Conservation (phyloP, 495 filamentous ascomycete genomes). For the Xylaria intraflava region DNA sequence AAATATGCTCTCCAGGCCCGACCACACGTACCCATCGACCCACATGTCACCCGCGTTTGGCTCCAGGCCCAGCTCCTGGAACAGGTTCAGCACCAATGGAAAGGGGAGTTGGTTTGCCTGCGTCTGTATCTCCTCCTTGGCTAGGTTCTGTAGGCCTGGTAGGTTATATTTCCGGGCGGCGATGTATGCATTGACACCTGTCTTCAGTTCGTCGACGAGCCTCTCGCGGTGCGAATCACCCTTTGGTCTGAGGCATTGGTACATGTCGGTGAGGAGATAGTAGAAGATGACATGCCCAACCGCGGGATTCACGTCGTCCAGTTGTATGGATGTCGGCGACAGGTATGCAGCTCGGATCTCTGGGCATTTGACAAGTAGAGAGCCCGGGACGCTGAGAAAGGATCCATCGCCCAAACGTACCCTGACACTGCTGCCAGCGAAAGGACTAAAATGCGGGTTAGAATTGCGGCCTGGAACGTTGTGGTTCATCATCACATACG, state of each 20-base stretch:
- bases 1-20: constrained; percentile 10
- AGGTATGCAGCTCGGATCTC: neutral
- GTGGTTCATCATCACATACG: constrained; percentile 3
- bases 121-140: constrained; percentile 11
- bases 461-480: neutral
- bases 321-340: neutral
- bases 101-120: constrained; percentile 8
- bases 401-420: neutral
- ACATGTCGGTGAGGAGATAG: constrained; percentile 14
- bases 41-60: constrained; percentile 15
- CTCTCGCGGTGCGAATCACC: constrained; percentile 6
- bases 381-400: neutral
- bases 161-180: constrained; percentile 12
- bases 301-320: neutral
- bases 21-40: constrained; percentile 16
- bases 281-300: constrained; percentile 16
- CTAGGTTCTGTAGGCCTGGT: constrained; percentile 13
- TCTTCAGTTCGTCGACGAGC: constrained; percentile 9
- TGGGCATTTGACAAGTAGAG: constrained; percentile 2
- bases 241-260: constrained; percentile 13
- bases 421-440: neutral
- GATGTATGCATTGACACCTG: constrained; percentile 9
- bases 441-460: constrained; percentile 1
- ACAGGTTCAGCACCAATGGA: constrained; percentile 15
- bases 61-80: constrained; percentile 15